phyloP scores from a whole-genome alignment of 768 basidiomycete genomes.

The Serendipita indica region DNA sequence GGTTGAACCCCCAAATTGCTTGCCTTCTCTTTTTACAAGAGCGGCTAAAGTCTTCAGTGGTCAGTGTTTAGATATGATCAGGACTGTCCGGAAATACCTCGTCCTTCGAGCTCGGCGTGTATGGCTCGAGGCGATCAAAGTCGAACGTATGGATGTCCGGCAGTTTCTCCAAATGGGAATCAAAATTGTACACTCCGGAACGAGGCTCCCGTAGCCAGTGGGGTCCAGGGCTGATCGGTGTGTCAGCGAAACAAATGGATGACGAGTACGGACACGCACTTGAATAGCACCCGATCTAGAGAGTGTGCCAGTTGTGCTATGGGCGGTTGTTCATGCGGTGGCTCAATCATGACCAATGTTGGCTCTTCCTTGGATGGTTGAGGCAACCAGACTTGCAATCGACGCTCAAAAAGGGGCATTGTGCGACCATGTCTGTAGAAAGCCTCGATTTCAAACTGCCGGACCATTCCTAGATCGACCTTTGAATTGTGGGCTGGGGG shows the following conservation, averaged over 20 bases:
- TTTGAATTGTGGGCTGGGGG: background rate
- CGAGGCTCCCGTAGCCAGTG: constrained; percentile 81
- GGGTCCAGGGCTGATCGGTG: constrained; percentile 53
- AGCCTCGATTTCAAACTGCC: background rate
- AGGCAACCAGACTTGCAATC: background rate
- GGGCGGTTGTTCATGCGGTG: constrained; percentile 33
- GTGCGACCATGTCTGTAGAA: constrained; percentile 3
- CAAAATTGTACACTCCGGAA: constrained; percentile 74
- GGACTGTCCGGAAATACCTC: constrained; percentile 25
- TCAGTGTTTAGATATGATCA: background rate
- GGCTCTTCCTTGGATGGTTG: background rate
- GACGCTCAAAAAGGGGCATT: background rate
- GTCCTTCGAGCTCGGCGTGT: constrained; percentile 68
- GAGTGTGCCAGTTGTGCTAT: constrained; percentile 51
- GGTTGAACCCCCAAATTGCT: constrained; percentile 70
- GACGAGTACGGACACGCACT: constrained; percentile 31
- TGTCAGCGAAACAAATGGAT: constrained; percentile 2
- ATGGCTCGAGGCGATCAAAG: constrained; percentile 59
- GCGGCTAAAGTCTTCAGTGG: constrained; percentile 41
- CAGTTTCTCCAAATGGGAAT: constrained; percentile 52
- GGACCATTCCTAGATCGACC: background rate
- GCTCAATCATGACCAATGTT: constrained; percentile 18
- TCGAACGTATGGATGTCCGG: constrained; percentile 73
- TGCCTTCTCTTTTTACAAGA: constrained; percentile 43
- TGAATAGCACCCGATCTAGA: constrained; percentile 59